Conservation (phyloP, 1,139 yeast genomes). For the Pichiaceae sp. region DNA sequence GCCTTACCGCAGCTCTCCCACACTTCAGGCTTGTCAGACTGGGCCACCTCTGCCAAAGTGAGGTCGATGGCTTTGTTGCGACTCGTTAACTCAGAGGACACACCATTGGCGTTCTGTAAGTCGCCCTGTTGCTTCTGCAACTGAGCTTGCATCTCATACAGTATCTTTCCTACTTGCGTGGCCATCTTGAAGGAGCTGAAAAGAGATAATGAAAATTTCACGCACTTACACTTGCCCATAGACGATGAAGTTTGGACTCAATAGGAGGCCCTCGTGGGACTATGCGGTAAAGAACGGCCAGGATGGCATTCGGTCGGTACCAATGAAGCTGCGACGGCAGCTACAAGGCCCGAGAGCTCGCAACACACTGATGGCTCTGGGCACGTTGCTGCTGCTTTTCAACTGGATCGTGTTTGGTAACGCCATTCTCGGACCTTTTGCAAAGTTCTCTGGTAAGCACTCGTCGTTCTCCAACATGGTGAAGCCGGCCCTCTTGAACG, state of each 20-base stretch:
- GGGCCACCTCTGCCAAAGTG: conserved; percentile 47
- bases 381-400: neutral
- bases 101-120: conserved; percentile 52
- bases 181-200: neutral
- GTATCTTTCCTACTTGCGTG: conserved; percentile 8
- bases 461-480: neutral
- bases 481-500: conserved; percentile 1
- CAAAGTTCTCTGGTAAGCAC: neutral
- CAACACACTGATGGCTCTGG: neutral
- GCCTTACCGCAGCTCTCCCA: conserved; percentile 88
- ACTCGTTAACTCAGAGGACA: conserved; percentile 47
- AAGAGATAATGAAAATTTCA: too few species aligned
- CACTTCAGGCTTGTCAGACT: conserved; percentile 40
- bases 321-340: neutral
- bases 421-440: conserved; percentile 1
- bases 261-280: neutral
- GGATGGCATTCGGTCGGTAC: neutral
- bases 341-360: neutral
- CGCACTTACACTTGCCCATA: neutral
- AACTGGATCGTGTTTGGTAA: conserved; percentile 2
- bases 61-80: conserved; percentile 49
- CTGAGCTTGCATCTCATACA: conserved; percentile 58
- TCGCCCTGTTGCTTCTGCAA: conserved; percentile 55
- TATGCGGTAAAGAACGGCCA: neutral
- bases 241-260: neutral